Base-by-base conservation (phyloP, 176 grass and related monocot species). In the Ensete ventricosum region DNA sequence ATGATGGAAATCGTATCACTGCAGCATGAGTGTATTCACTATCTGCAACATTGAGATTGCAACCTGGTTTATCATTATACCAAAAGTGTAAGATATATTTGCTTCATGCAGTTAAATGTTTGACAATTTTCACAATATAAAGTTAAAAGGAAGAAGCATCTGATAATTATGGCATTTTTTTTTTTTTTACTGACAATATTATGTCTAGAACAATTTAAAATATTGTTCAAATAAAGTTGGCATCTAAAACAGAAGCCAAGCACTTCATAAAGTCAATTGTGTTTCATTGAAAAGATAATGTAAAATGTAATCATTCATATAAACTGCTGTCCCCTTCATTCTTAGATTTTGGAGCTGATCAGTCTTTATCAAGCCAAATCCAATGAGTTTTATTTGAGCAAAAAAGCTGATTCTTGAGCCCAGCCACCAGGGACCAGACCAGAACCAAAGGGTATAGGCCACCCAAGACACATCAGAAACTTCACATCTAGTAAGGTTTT, bases 1-100 rank as follows among this genome's bases (percentile, higher is more conserved):
- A 74, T 79, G 92, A 92, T 66, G 89, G 89, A 73, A 96, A 96
- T n/a, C 92, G 89, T 73, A 96, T 87, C 19, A 89, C 83, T 78
- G 89, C 78, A 73, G 84, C 92, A 84, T 96, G 92, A 71, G 77
- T 88, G 69, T 89, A 92, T 68, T 76, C 82, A 60, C 57, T 84
- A 12, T 86, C 81, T 23, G 66, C 29, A 74, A 71, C 53, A 54
- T 96, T 76, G 76, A 92, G 69, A 84, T 84, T 83, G 52, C 72
- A 60, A 64, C 89, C 92, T 96, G 67, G 80, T 66, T 78, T 52
- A 90, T 80, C 43, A 72, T 73, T 14, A 78, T 49, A 54, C 9
- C 22, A 25, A 34, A 54, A 24, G 12, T 69, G 23, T 49, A 29
- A 49, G 67, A 50, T 27, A 54, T n/a, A 25, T 22, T 23, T 13